These are phyloP conservation scores for Akebia trifoliata DNA, from an alignment of 164 flowering plant genomes.

Conservation along the genomic window DNA sequence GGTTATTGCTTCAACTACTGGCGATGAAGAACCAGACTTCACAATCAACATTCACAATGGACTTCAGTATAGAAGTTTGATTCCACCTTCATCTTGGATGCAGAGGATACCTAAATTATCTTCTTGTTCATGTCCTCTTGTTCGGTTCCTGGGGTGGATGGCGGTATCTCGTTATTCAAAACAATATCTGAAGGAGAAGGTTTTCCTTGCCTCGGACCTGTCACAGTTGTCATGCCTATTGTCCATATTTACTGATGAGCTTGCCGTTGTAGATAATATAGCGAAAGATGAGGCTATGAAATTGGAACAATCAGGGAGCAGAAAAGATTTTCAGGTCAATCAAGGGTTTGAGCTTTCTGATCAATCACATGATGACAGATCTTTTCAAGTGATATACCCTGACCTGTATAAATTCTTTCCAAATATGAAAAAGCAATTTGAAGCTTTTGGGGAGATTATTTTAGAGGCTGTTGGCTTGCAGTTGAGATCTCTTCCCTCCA, in stretches of 20 bases:
- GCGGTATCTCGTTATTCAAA: conserved; percentile 78
- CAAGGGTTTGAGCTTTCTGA: conserved; percentile 22
- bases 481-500: conserved; percentile 57
- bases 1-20: conserved; percentile 68
- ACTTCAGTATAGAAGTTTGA: conserved; percentile 41
- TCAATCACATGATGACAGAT: conserved; percentile 26
- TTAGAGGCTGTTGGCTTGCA: conserved; percentile 82
- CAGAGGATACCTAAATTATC: conserved; percentile 60
- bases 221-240: conserved; percentile 51
- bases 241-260: conserved; percentile 78
- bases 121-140: conserved; percentile 50
- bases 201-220: conserved; percentile 63
- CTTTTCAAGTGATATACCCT: conserved; percentile 62
- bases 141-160: conserved; percentile 92
- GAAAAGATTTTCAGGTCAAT: conserved; percentile 10
- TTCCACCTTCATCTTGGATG: conserved; percentile 78
- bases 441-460: conserved; percentile 63
- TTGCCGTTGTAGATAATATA: conserved; percentile 48
- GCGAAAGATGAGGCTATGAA: conserved; percentile 27
- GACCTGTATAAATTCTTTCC: conserved; percentile 67
- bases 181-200: conserved; percentile 49
- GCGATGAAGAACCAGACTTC: conserved; percentile 34
- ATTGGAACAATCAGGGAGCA: conserved; percentile 17
- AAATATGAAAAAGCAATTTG: conserved; percentile 66
- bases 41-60: conserved; percentile 26